These are phyloP conservation scores for Podaxis sp. DNA, from an alignment of 768 basidiomycete genomes.

Conservation along the genomic window DNA sequence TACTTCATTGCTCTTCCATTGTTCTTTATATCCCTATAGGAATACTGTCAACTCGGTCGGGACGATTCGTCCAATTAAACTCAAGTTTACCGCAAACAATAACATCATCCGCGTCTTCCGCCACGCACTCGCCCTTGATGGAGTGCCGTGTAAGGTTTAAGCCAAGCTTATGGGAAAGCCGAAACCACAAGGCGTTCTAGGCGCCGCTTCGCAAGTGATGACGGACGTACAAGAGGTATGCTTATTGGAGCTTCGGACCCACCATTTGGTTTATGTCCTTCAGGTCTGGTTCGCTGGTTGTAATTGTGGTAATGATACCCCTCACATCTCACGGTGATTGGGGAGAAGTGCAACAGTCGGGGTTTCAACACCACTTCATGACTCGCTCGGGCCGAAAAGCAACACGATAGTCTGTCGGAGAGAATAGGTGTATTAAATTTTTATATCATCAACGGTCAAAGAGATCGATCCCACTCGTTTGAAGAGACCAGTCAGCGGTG, in stretches of 20 bases:
- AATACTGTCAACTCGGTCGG: constrained; percentile 60
- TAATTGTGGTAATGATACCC: constrained; percentile 28
- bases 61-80: constrained; percentile 34
- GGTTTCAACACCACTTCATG: no score
- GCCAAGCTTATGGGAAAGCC: constrained; percentile 39
- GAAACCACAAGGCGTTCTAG: constrained; percentile 1
- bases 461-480: no score
- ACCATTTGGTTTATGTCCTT: background rate
- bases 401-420: no score
- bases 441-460: no score
- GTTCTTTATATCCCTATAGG: constrained; percentile 27
- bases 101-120: constrained; percentile 47
- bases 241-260: background rate
- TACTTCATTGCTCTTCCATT: background rate
- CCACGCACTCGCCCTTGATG: constrained; percentile 56
- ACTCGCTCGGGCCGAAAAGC: no score
- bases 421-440: no score
- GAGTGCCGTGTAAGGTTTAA: constrained; percentile 53
- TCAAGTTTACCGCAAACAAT: constrained; percentile 49
- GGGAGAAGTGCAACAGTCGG: no score
- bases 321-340: no score
- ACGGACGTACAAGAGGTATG: constrained; percentile 44
- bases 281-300: constrained; percentile 53
- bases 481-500: no score
- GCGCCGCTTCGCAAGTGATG: background rate